phyloP scores from a whole-genome alignment of 164 flowering plant genomes.

The Saururus chinensis region DNA sequence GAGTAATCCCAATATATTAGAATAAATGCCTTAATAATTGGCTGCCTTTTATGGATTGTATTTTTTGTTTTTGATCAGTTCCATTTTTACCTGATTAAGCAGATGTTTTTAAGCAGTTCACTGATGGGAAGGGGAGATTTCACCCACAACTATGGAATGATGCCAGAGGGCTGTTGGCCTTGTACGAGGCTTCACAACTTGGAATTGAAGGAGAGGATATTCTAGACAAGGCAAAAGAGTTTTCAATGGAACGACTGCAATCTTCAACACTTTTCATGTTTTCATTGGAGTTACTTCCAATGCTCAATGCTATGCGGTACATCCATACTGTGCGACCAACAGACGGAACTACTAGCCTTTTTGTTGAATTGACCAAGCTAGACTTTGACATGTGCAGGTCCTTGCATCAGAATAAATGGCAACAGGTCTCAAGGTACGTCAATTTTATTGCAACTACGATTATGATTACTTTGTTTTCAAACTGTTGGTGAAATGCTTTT shows the following conservation, averaged over 20 bases:
- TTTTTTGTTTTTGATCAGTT: too few species aligned
- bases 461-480: not conserved
- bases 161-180: not conserved
- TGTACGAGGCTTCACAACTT: conserved; percentile 27
- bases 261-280: conserved; percentile 1
- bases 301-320: conserved; percentile 17
- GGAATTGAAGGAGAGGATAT: conserved; percentile 36
- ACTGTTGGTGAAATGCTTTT: not conserved
- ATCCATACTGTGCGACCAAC: conserved; percentile 1
- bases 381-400: conserved; percentile 26
- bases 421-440: conserved; percentile 30
- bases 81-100: too few species aligned
- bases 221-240: conserved; percentile 32
- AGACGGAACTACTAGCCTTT: conserved; percentile 2
- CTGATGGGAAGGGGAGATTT: not conserved
- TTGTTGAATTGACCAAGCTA: conserved; percentile 25
- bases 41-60: too few species aligned
- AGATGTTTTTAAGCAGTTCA: not conserved
- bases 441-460: not conserved
- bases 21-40: too few species aligned
- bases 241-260: conserved; percentile 19
- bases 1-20: too few species aligned
- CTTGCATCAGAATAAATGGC: conserved; percentile 28
- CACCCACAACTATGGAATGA: not conserved
- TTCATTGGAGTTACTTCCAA: conserved; percentile 33